A percentile compares a stretch with the other conserved stretches of the same genome.
Conservation (phyloP, 129 eudicot genomes). For the Helichrysum umbraculigerum region DNA sequence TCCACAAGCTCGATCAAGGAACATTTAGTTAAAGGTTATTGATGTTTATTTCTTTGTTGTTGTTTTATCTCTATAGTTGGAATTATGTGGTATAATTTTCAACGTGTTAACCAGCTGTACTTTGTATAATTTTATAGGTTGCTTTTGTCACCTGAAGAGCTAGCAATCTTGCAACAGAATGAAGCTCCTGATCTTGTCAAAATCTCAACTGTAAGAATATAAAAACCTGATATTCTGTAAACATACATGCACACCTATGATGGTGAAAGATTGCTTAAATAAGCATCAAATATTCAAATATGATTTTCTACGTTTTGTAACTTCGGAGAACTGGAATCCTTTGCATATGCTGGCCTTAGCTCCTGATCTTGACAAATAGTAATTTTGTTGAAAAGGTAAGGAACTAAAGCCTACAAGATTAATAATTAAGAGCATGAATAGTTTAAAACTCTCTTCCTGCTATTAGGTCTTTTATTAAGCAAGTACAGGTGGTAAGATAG, state of each 20-base stretch:
- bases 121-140: slow-evolving; percentile 51
- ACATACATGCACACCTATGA: slow-evolving; percentile 1
- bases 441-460: too few relatives aligned
- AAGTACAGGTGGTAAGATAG: not conserved
- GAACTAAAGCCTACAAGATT: slow-evolving; percentile 5
- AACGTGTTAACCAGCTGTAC: not conserved
- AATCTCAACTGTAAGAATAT: slow-evolving; percentile 60
- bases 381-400: slow-evolving; percentile 69
- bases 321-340: slow-evolving; percentile 76
- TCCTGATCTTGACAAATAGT: slow-evolving; percentile 91
- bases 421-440: not conserved
- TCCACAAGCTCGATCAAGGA: slow-evolving; percentile 55
- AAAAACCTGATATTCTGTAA: not conserved
- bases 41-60: not conserved
- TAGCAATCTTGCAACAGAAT: slow-evolving; percentile 60
- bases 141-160: slow-evolving; percentile 72
- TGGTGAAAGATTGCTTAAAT: not conserved
- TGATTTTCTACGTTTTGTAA: not conserved
- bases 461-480: not conserved
- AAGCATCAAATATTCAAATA: slow-evolving; percentile 7
- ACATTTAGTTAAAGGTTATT: slow-evolving; percentile 58
- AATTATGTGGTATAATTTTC: not conserved
- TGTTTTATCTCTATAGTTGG: not conserved
- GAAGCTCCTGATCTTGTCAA: slow-evolving; percentile 60
- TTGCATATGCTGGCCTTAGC: slow-evolving; percentile 75